A percentile compares a stretch with the other conserved stretches of the same genome.
Conservation (phyloP, 1,284 basidiomycete genomes). For the Heterobasidion annosum region DNA sequence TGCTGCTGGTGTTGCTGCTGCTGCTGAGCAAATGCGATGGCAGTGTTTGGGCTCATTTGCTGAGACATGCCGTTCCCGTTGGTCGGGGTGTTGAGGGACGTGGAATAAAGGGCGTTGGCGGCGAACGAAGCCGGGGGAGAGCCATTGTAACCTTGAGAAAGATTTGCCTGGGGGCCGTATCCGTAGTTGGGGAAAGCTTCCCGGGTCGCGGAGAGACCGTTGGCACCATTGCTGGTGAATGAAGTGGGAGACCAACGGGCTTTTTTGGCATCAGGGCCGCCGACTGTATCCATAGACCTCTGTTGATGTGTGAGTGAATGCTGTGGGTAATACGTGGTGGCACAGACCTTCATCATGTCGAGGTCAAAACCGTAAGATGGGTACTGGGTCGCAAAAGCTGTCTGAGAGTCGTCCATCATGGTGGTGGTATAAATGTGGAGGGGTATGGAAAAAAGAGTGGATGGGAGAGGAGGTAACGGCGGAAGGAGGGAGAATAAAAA, state of each 20-base stretch:
- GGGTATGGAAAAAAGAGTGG: conserved; percentile 20
- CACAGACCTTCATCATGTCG: conserved; percentile 79
- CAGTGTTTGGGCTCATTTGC: conserved; percentile 61
- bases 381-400: conserved; percentile 60
- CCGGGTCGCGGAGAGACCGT: conserved; percentile 30
- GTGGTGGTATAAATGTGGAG: conserved; percentile 1
- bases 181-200: conserved; percentile 79
- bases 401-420: conserved; percentile 65
- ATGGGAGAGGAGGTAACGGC: conserved; percentile 27
- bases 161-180: conserved; percentile 65
- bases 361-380: conserved; percentile 63
- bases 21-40: conserved; percentile 29
- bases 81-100: conserved; percentile 63
- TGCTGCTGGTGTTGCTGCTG: conserved; percentile 30
- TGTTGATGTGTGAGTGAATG: conserved; percentile 17
- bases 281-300: conserved; percentile 73
- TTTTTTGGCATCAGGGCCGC: conserved; percentile 79
- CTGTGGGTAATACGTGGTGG: conserved; percentile 2
- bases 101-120: conserved; percentile 55
- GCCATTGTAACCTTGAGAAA: conserved; percentile 40
- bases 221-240: conserved; percentile 30
- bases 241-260: conserved; percentile 76
- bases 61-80: conserved; percentile 37
- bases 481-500: conserved; percentile 23
- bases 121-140: conserved; percentile 37